Percentiles rank a stretch among this genome's conserved stretches.
These are phyloP conservation scores for Thielaviopsis ethacetica DNA, from an alignment of 2,329 filamentous ascomycete species.

Conservation along the genomic window DNA sequence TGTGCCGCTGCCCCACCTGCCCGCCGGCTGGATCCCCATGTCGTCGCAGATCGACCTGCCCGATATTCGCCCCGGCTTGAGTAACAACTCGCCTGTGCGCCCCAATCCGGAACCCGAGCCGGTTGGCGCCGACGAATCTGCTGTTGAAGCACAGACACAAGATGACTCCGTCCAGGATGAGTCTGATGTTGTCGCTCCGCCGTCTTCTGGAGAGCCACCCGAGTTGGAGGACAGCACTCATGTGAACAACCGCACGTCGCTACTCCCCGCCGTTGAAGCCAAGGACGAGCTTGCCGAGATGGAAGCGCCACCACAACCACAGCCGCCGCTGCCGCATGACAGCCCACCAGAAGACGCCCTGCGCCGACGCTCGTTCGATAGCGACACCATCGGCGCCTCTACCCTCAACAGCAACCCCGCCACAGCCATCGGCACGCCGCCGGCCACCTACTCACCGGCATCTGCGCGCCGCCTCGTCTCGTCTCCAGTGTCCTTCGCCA, in stretches of 20 bases:
- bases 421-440: neutral
- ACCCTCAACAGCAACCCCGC: neutral
- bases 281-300: neutral
- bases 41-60: constrained; percentile 10
- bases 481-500: neutral
- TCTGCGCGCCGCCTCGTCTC: neutral
- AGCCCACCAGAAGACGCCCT: neutral
- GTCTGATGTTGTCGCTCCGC: neutral
- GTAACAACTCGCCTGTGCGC: neutral
- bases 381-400: neutral
- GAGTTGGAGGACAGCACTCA: neutral
- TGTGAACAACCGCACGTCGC: neutral
- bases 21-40: constrained; percentile 10
- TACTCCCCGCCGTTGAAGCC: neutral
- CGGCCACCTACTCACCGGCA: neutral
- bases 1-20: neutral
- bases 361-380: neutral
- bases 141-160: neutral
- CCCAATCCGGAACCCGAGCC: neutral
- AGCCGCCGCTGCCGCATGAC: neutral
- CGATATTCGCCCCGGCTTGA: constrained; percentile 5
- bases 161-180: neutral
- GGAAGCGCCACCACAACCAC: neutral
- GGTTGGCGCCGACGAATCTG: neutral
- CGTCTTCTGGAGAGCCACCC: neutral